phyloP scores from a whole-genome alignment of 1,284 basidiomycete species.

The Papiliotrema laurentii region DNA sequence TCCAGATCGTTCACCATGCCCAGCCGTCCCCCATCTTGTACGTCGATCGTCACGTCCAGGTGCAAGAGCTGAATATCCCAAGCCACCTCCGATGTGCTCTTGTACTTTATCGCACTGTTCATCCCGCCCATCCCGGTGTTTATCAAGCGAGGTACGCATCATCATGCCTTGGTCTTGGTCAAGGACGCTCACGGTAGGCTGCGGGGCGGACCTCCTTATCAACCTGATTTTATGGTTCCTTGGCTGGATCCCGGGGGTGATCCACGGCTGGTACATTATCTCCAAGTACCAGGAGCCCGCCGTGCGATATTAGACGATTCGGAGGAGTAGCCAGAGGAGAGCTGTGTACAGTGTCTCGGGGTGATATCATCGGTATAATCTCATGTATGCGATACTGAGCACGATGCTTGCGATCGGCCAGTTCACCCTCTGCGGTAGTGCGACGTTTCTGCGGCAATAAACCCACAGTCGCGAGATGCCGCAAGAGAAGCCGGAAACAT shows the following conservation, averaged over 20 bases:
- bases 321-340: too few species aligned
- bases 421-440: too few species aligned
- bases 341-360: too few species aligned
- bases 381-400: too few species aligned
- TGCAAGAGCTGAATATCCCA: neutral
- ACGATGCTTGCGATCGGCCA: too few species aligned
- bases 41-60: neutral
- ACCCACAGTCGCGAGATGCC: too few species aligned
- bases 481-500: too few species aligned
- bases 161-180: neutral
- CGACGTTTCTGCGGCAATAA: too few species aligned
- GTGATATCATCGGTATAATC: too few species aligned
- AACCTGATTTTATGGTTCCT: conserved; percentile 23
- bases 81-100: conserved; percentile 17
- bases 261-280: conserved; percentile 29
- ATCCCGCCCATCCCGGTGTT: conserved; percentile 22
- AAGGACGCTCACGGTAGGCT: conserved; percentile 1
- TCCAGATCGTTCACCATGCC: conserved; percentile 6
- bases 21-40: conserved; percentile 19
- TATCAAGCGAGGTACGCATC: conserved; percentile 11
- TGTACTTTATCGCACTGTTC: conserved; percentile 26
- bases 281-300: conserved; percentile 14
- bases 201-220: conserved; percentile 14
- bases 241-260: conserved; percentile 11
- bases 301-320: neutral